These are phyloP conservation scores for Penicillium coffeae DNA, from an alignment of 495 filamentous ascomycete genomes.

Conservation along the genomic window DNA sequence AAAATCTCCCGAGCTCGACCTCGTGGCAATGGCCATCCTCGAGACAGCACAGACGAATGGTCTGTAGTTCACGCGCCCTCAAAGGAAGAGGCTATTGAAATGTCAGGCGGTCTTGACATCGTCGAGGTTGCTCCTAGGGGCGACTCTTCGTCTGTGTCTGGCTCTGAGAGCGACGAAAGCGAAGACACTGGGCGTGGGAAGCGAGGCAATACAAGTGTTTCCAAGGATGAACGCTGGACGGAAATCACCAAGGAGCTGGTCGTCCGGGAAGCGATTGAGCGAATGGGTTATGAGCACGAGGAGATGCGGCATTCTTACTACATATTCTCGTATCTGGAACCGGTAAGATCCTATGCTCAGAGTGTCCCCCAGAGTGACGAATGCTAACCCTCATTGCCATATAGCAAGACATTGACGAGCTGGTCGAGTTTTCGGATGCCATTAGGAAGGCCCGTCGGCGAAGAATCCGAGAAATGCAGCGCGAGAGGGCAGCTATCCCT, in stretches of 20 bases:
- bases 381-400: background rate
- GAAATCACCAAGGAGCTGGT: constrained; percentile 96
- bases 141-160: constrained; percentile 1
- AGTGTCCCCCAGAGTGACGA: background rate
- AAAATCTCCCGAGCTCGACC: constrained; percentile 3
- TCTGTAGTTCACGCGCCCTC: constrained; percentile 19
- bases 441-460: constrained; percentile 74
- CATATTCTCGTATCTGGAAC: constrained; percentile 82
- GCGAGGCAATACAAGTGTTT: constrained; percentile 38
- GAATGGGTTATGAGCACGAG: constrained; percentile 82
- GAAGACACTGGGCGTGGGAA: constrained; percentile 23
- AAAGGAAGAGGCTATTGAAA: constrained; percentile 14
- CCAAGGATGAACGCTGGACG: constrained; percentile 75
- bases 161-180: constrained; percentile 19
- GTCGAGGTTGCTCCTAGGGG: constrained; percentile 21
- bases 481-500: constrained; percentile 57
- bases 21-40: background rate
- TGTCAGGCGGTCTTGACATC: constrained; percentile 19
- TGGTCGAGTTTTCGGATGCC: constrained; percentile 76
- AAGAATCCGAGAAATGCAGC: constrained; percentile 77
- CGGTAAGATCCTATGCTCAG: constrained; percentile 46
- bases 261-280: constrained; percentile 79
- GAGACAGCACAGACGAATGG: constrained; percentile 14
- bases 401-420: constrained; percentile 80
- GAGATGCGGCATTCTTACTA: constrained; percentile 90